A percentile compares a stretch with the other conserved stretches of the same genome.
phyloP scores from a whole-genome alignment of 306 rosid genomes.

The Lathyrus oleraceus region DNA sequence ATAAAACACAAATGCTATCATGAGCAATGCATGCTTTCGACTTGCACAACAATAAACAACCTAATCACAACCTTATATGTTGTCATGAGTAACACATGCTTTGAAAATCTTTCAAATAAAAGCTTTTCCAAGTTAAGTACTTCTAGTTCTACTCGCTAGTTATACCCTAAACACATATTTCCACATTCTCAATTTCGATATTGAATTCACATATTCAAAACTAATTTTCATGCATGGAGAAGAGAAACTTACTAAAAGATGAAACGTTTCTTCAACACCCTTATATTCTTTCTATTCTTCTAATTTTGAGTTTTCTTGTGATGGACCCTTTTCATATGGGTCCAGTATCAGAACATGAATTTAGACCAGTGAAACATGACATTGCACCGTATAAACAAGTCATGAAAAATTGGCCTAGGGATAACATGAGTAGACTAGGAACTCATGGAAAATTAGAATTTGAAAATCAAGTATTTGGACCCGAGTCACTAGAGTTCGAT shows the following conservation, averaged over 20 bases:
- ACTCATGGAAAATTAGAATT: slow-evolving; percentile 60
- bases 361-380: slow-evolving; percentile 72
- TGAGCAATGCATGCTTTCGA: slow-evolving; percentile 25
- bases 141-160: slow-evolving; percentile 21
- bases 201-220: neutral
- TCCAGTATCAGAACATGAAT: slow-evolving; percentile 65
- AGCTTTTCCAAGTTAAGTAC: slow-evolving; percentile 37
- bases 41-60: slow-evolving; percentile 51
- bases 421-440: slow-evolving; percentile 68
- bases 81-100: slow-evolving; percentile 51
- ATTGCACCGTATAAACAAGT: slow-evolving; percentile 84
- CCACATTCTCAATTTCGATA: neutral
- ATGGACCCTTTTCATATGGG: slow-evolving; percentile 93
- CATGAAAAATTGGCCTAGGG: slow-evolving; percentile 80
- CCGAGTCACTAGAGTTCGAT: slow-evolving; percentile 89
- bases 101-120: slow-evolving; percentile 36
- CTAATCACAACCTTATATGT: slow-evolving; percentile 47
- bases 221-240: slow-evolving; percentile 61
- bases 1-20: neutral
- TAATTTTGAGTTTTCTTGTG: slow-evolving; percentile 57
- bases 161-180: neutral
- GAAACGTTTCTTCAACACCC: slow-evolving; percentile 78
- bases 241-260: slow-evolving; percentile 54
- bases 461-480: slow-evolving; percentile 76
- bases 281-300: slow-evolving; percentile 49